phyloP scores from a whole-genome alignment of 805 yeast species.

The Wickerhamomyces xylosicus region DNA sequence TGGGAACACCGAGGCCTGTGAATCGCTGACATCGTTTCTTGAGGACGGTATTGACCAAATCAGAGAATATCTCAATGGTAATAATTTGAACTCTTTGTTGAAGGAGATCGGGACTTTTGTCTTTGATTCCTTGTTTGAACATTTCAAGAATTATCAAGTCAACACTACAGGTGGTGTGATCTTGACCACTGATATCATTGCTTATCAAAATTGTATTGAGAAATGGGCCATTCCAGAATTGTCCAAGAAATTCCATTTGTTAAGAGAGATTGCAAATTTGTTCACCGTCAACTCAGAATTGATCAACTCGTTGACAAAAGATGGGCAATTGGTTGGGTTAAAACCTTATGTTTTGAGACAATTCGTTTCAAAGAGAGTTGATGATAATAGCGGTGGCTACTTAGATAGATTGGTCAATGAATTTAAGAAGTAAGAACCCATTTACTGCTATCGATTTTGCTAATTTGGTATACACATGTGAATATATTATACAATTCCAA shows the following conservation, averaged over 20 bases:
- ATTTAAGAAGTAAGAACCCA: background rate
- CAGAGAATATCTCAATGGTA: conserved; percentile 26
- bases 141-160: conserved; percentile 66
- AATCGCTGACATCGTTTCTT: conserved; percentile 46
- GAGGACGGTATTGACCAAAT: conserved; percentile 30
- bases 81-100: conserved; percentile 41
- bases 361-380: conserved; percentile 60
- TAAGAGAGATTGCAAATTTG: conserved; percentile 75
- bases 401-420: conserved; percentile 11
- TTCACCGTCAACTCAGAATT: conserved; percentile 80
- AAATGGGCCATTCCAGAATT: conserved; percentile 56
- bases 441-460: background rate
- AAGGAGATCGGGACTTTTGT: conserved; percentile 48
- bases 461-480: background rate
- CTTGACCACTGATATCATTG: conserved; percentile 72
- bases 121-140: conserved; percentile 51
- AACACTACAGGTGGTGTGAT: conserved; percentile 76
- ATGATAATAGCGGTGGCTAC: conserved; percentile 34
- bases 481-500: background rate
- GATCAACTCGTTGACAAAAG: conserved; percentile 66
- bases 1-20: conserved; percentile 67
- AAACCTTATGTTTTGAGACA: conserved; percentile 53
- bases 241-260: conserved; percentile 52
- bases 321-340: conserved; percentile 64
- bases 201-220: conserved; percentile 60